Evolutionary conservation across 148 eudicot species (phyloP), one percentile per base, ranked within the genome.

Genomic region (Rhododendron mucronatum): DNA sequence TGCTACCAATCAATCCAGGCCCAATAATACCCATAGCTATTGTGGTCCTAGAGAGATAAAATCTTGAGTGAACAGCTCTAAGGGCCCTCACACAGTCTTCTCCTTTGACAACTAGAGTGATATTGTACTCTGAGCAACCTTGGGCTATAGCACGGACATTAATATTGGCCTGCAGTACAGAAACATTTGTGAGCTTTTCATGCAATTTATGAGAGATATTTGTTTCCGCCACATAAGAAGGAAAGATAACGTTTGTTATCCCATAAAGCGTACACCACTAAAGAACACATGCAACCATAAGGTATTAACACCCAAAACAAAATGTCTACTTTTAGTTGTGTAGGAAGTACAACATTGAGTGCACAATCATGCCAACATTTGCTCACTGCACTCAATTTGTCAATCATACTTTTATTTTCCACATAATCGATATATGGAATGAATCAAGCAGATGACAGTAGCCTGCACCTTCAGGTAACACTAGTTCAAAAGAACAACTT

Each of bases 81-180:
- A 97, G 85, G 51, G 99, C 99, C 92, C 90, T 95, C 78, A 95
- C 90, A 90, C 98, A 95, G 88, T 97, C 99, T 89, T 95, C 99
- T 90, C 89, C 88, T 89, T 93, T 95, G 82, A 97, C 83, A 50
- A 97, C 99, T 51, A 95, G 96, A 48, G 99, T 97, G 35, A 97
- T 88, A 84, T 97, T 97, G 88, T 97, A 94, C 92, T 97, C 99
- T 51, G 99, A 95, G 88, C 98, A 97, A 44, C 99, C 98, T 93
- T 97, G 99, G 74, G 99, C 99, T 90, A 97, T 97, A 84, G 99
- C 99, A 81, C 99, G 95, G 44, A 97, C 89, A 88, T 97, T 97
- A 69, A 97, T 97, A 88, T 93, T 97, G 65, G 98, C 99, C 98
- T 97, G 95, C 90, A 92, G 23, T 65, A 80, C 23, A 85, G 71